Percentiles rank a stretch among this genome's conserved stretches.
Conservation (phyloP, 345 rosid genomes). For the Clausena lansium region DNA sequence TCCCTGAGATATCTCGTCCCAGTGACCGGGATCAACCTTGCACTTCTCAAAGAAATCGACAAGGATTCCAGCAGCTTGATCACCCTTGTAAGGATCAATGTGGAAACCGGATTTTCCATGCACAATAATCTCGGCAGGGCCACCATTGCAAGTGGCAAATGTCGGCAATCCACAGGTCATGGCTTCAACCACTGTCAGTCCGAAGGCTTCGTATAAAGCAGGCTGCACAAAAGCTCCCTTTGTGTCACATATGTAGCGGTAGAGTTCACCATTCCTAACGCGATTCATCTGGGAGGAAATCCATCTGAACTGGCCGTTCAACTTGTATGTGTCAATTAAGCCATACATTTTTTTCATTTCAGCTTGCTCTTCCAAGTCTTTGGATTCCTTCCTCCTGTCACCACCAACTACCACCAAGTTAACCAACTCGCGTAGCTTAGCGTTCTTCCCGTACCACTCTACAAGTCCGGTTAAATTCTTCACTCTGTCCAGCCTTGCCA, state of each 20-base stretch:
- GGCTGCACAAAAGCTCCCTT: slow-evolving; percentile 90
- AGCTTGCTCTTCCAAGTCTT: slow-evolving; percentile 83
- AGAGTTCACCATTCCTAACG: slow-evolving; percentile 75
- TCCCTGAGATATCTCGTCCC: slow-evolving; percentile 71
- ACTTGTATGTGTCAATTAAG: slow-evolving; percentile 55
- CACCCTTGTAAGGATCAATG: slow-evolving; percentile 88
- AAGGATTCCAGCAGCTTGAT: slow-evolving; percentile 63
- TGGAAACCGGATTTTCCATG: slow-evolving; percentile 80
- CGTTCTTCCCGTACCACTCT: slow-evolving; percentile 89
- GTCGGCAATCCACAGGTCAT: slow-evolving; percentile 89
- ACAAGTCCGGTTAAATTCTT: slow-evolving; percentile 84
- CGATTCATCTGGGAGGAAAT: slow-evolving; percentile 92
- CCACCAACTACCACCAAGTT: slow-evolving; percentile 93
- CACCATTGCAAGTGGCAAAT: slow-evolving; percentile 84
- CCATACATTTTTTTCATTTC: slow-evolving; percentile 84
- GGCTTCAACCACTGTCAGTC: slow-evolving; percentile 80
- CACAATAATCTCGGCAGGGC: slow-evolving; percentile 94
- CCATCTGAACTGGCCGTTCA: slow-evolving; percentile 83
- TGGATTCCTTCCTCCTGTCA: slow-evolving; percentile 82
- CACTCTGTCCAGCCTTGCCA: slow-evolving; percentile 95
- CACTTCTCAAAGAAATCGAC: slow-evolving; percentile 72
- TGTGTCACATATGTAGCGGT: slow-evolving; percentile 72
- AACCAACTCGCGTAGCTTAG: slow-evolving; percentile 56
- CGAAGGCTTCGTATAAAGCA: slow-evolving; percentile 78
- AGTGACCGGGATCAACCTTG: slow-evolving; percentile 62